Evolutionary conservation across 192 early-diverging fungal species (phyloP).

Genomic region (Coemansia sp.): DNA sequence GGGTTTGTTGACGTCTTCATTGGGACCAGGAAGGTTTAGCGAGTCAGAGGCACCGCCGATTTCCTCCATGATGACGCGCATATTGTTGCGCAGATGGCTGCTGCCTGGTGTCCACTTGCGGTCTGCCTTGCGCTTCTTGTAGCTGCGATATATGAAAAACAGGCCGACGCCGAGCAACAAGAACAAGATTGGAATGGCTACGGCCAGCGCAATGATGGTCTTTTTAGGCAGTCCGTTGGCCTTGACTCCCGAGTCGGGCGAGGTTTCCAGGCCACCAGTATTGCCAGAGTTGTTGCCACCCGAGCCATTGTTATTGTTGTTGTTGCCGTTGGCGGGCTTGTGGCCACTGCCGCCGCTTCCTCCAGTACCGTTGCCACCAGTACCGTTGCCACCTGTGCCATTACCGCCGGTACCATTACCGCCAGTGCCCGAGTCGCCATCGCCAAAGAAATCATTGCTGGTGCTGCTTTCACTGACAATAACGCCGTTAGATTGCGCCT

Average conservation of each 20-base stretch:
- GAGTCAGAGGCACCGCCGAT: neutral
- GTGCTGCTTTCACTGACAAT: neutral
- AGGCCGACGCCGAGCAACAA: slow-evolving; percentile 24
- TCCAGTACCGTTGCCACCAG: neutral
- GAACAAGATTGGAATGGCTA: slow-evolving; percentile 16
- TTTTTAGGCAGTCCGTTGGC: slow-evolving; percentile 15
- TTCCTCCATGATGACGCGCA: slow-evolving; percentile 12
- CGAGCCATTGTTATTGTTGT: neutral
- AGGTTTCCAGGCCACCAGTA: neutral
- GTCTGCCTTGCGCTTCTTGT: slow-evolving; percentile 23
- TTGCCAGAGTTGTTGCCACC: neutral
- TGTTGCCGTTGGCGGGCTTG: neutral
- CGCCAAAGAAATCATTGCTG: neutral
- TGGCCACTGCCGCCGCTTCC: slow-evolving; percentile 7
- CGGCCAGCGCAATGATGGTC: slow-evolving; percentile 21
- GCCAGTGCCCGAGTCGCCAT: neutral
- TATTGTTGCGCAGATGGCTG: slow-evolving; percentile 10
- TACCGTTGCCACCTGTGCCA: neutral
- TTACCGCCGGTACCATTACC: neutral
- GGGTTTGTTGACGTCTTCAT: neutral
- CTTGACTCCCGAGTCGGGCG: neutral
- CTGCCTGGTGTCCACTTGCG: slow-evolving; percentile 4
- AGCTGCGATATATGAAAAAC: slow-evolving; percentile 27
- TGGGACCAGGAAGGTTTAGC: neutral
- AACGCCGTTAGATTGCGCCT: neutral